Evolutionary conservation across 208 protist species (phyloP), one percentile per base, ranked within the genome.

Genomic region (Angomonas ambiguus): DNA sequence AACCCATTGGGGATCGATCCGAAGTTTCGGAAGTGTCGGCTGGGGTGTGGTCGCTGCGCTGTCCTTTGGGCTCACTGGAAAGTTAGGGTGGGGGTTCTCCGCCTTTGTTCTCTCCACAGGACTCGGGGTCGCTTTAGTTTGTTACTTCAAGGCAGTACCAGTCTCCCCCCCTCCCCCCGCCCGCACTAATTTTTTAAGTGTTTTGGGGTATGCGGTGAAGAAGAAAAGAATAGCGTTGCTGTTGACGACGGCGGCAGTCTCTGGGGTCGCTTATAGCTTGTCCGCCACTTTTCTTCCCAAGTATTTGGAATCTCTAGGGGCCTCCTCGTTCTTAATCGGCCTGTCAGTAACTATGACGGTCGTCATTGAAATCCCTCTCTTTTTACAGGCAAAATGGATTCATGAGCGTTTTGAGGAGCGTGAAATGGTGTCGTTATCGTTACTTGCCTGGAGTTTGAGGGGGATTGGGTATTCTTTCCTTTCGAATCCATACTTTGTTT

Each of bases 351-450:
- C 77, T 5, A 30, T 90, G 42, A 87, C 80, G 33, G 76, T 92
- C 20, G 80, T 69, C 27, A 80, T 76, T n/a, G 88, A 94, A 62
- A 83, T 92, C 34, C 82, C 83, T n/a, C 62, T 94, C 27, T 87
- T 92, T 51, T 66, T 79, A 51, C 67, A 62, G 55, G 71, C 72
- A 22, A 69, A 71, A n/a, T 41, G 42, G 11, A 34, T 94, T 20
- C 70, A 80, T 42, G 22, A 60, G 34, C 67, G 41, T 25, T 75
- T 89, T 49, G 77, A 73, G 6, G 71, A 77, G 22, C 76, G 75
- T 16, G 63, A 80, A 34, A 74, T 94, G 72, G 71, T 92, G 34
- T 67, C 81, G 20, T 61, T 82, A n/a, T 62, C 77, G 2, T 77
- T 87, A 77, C 28, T 71, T 24, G 57, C 72, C 1, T 90, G 79